Evolutionary conservation across 2,329 filamentous ascomycete genomes (phyloP), one percentile per base, ranked within the genome.

Genomic region (Calonectria honghensis): DNA sequence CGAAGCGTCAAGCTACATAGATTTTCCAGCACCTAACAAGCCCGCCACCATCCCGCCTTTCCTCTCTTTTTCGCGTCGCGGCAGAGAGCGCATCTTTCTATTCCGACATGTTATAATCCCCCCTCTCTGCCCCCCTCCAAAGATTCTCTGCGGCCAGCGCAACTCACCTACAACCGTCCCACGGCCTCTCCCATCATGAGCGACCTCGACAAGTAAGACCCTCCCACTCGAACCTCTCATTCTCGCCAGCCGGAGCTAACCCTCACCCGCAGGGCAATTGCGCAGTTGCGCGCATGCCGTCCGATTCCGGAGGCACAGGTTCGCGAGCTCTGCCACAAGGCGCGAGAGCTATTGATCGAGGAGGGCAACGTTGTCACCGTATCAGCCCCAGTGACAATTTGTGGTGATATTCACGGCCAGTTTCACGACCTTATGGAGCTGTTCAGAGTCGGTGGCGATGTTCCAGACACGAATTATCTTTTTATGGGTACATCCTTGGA

Each of bases 351-450:
- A 70, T 88, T 99, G 78, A 98, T 99, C 76, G 97, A 98, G 86
- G 97, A 99, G 87, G 96, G 95, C 78, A 98, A 99, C 84, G 96
- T 98, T 66, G 96, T 98, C 77, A 96, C 94, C 24, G 96, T 99
- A 76, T 94, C 96, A 83, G 96, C 96, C 75, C 96, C 96, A 29
- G 96, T 98, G 74, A 98, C 96, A 92, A 98, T 98, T 90, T 98
- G 96, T 83, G 96, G 96, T 81, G 96, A 98, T 83, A 98, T 98
- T 73, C 96, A 98, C 83, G 96, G 96, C 79, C 96, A 98, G 85
- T 98, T 98, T 83, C 96, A 98, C 82, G 96, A 98, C 83, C 87
- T 98, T 81, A 98, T 98, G 96, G 96, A 98, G 85, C 91, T 98
- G 7, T 98, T 98, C 84, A 92, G 96, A 68, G 96, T 98, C 5